Percentiles rank a stretch among this genome's conserved stretches.
These are phyloP conservation scores for Arxiozyma bovina DNA, from an alignment of 1,139 yeast species.

Conservation along the genomic window DNA sequence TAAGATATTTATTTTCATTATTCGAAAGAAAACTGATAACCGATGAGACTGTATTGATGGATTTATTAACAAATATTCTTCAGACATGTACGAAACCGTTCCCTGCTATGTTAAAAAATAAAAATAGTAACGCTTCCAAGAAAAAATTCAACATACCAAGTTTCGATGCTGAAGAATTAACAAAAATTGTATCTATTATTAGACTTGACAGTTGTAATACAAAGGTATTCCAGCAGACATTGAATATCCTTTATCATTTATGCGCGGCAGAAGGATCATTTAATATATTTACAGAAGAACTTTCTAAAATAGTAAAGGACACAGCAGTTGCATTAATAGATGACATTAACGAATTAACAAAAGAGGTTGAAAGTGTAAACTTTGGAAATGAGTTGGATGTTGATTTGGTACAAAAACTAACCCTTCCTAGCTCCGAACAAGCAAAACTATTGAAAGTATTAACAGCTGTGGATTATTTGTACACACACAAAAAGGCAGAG, in stretches of 20 bases:
- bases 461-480: slow-evolving; percentile 83
- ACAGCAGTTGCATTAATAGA: slow-evolving; percentile 50
- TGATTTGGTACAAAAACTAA: slow-evolving; percentile 54
- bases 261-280: slow-evolving; percentile 56
- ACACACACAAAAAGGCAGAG: slow-evolving; percentile 32
- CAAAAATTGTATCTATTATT: slow-evolving; percentile 57
- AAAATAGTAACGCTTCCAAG: slow-evolving; percentile 15
- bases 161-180: slow-evolving; percentile 56
- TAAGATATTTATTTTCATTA: slow-evolving; percentile 56
- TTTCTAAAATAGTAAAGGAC: slow-evolving; percentile 56
- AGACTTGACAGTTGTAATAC: slow-evolving; percentile 84
- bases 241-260: slow-evolving; percentile 75
- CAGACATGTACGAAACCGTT: slow-evolving; percentile 74
- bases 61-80: slow-evolving; percentile 61
- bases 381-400: slow-evolving; percentile 43
- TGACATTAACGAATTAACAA: slow-evolving; percentile 48
- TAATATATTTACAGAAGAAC: slow-evolving; percentile 56
- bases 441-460: slow-evolving; percentile 75
- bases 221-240: slow-evolving; percentile 74
- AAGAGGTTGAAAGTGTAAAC: slow-evolving; percentile 36
- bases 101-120: slow-evolving; percentile 38
- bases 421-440: slow-evolving; percentile 78
- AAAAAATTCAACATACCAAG: slow-evolving; percentile 49
- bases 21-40: slow-evolving; percentile 56
- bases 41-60: slow-evolving; percentile 70